Percentiles rank a stretch among this genome's conserved stretches.
Conservation (phyloP, 2,329 filamentous ascomycete species). For the Trichoderma citrinoviride region DNA sequence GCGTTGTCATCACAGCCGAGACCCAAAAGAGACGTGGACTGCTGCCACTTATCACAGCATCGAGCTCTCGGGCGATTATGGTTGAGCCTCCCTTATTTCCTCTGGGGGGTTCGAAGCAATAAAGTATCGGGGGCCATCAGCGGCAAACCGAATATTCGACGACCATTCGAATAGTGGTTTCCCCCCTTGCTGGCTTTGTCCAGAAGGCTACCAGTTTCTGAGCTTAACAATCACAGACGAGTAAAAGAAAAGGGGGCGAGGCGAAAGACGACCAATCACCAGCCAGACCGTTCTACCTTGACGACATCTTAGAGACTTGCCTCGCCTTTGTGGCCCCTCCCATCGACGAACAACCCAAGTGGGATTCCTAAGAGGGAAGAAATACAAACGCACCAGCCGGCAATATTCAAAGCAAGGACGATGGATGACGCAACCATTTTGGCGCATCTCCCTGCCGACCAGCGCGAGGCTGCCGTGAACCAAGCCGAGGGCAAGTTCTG, state of each 20-base stretch:
- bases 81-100: conserved; percentile 7
- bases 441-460: conserved; percentile 33
- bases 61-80: background rate
- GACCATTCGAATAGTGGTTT: background rate
- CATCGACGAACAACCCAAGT: background rate
- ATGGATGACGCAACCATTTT: conserved; percentile 29
- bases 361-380: background rate
- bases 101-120: background rate
- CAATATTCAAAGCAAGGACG: background rate
- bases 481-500: conserved; percentile 39
- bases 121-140: background rate
- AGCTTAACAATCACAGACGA: background rate
- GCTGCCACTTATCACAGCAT: background rate
- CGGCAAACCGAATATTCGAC: background rate
- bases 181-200: background rate
- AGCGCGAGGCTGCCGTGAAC: conserved; percentile 37
- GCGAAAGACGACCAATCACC: no score
- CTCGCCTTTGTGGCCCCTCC: background rate
- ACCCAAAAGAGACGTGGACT: background rate
- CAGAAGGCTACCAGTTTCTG: background rate
- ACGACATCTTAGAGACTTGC: background rate
- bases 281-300: background rate
- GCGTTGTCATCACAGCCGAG: background rate
- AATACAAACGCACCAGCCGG: background rate
- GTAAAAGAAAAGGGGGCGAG: background rate